Evolutionary conservation across 2,329 filamentous ascomycete genomes (phyloP).

Genomic region (Colletotrichum eremochloae): DNA sequence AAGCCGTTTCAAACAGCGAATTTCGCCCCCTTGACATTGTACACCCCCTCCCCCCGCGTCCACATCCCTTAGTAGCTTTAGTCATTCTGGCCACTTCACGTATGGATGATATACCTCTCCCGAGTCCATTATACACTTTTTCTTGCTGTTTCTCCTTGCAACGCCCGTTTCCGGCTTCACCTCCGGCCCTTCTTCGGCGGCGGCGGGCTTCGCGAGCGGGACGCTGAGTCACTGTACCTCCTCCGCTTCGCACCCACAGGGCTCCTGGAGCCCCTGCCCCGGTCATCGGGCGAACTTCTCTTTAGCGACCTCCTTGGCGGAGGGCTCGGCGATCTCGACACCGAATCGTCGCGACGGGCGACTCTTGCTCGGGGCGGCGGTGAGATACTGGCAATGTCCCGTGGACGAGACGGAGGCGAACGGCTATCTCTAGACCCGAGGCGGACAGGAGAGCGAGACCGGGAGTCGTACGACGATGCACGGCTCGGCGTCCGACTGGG

Average conservation of each 20-base stretch:
- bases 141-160: constrained; percentile 1
- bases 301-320: constrained; percentile 35
- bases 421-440: constrained; percentile 41
- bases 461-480: constrained; percentile 47
- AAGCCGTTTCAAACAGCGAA: constrained; percentile 4
- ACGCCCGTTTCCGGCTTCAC: constrained; percentile 33
- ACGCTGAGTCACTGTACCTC: constrained; percentile 43
- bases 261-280: constrained; percentile 21
- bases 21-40: background rate
- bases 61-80: constrained; percentile 5
- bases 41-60: background rate
- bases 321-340: constrained; percentile 45
- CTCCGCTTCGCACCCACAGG: constrained; percentile 44
- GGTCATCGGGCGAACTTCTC: constrained; percentile 20
- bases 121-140: constrained; percentile 43
- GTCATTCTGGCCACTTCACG: constrained; percentile 14
- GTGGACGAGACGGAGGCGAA: constrained; percentile 37
- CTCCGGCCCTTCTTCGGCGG: constrained; percentile 47
- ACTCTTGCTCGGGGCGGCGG: constrained; percentile 45
- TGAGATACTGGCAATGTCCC: constrained; percentile 41
- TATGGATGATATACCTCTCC: background rate
- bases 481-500: constrained; percentile 47
- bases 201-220: constrained; percentile 45
- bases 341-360: constrained; percentile 41
- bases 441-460: constrained; percentile 44